Conservation (phyloP, 2,329 filamentous ascomycete genomes). For the Epichloe gansuensis region DNA sequence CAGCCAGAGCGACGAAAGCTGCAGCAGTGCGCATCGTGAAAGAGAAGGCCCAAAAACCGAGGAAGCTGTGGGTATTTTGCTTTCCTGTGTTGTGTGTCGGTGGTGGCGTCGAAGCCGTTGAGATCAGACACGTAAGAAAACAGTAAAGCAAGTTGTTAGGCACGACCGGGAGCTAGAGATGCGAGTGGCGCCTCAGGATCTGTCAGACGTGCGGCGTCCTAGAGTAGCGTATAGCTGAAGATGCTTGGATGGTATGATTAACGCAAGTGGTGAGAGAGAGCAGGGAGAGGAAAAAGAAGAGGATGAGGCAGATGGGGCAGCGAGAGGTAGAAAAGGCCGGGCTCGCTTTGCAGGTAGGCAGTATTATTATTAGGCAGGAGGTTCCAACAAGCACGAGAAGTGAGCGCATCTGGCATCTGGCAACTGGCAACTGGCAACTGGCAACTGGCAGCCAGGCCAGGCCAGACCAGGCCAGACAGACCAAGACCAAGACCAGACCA, state of each 20-base stretch:
- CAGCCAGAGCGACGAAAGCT: conserved; percentile 32
- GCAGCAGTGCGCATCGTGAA: conserved; percentile 28
- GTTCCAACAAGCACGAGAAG: too few relatives aligned
- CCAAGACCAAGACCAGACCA: neutral
- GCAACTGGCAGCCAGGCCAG: too few relatives aligned
- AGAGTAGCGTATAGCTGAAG: conserved; percentile 1
- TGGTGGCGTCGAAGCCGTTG: neutral
- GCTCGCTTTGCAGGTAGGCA: neutral
- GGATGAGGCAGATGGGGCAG: conserved; percentile 1
- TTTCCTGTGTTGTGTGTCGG: neutral
- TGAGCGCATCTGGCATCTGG: too few relatives aligned
- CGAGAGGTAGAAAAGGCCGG: conserved; percentile 5
- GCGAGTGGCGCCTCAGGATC: conserved; percentile 5
- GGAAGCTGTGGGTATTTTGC: neutral
- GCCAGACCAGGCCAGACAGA: neutral
- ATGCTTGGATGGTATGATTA: conserved; percentile 9
- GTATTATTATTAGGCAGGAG: too few relatives aligned
- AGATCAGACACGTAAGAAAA: conserved; percentile 1
- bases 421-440: too few relatives aligned
- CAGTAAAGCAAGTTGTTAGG: conserved; percentile 1
- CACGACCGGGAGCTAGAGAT: conserved; percentile 4
- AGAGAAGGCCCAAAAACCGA: conserved; percentile 4
- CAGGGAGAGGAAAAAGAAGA: neutral
- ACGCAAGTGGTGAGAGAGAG: conserved; percentile 2
- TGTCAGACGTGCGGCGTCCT: conserved; percentile 3